Evolutionary conservation across 108 stramenopile species (phyloP), one percentile per base, ranked within the genome.

Genomic region (Skeletonema costatum): DNA sequence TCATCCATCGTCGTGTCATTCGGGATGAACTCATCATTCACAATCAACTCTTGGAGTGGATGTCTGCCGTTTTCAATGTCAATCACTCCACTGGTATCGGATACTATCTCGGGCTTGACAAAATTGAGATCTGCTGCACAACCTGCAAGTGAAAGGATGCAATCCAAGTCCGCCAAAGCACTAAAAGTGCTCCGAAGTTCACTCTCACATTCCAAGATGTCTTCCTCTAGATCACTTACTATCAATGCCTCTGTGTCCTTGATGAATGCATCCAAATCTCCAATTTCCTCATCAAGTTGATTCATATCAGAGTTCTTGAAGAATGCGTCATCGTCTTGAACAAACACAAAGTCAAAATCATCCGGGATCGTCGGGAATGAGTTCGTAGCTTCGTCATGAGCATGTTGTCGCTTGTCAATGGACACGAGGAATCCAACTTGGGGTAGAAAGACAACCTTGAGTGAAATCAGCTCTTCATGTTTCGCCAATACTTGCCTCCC

Each of bases 1-100:
- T 77, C 74, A 41, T 91, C 87, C 32, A 97, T 83, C 13, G 75
- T 48, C 16, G 92, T 87, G 62, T 97, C 92, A 77, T 99, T 99
- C 16, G 96, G 87, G 71, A 99, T 94, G 70, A 94, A 99, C 29
- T 77, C 85, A 71, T 90, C 88, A 30, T 97, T 88, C 4, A 93
- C 91, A 32, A 97, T 85, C 66, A 97, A 85, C 81, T 98, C 98
- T 87, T 98, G 98, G 16, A 99, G 82, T 32, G 97, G 97, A 80
- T 98, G 97, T 16, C 97, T 81, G 2, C 97, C 98, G 66, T 97
- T 93, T 66, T 86, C 87, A 31, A 98, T 94, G n/a, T 90, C 41
- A 48, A 99, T 92, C 6, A 88, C 76, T 33, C 82, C 77, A 19
- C 83, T 87, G 31, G 84, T 84, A 29, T 86, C 80, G 16, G 60